phyloP scores from a whole-genome alignment of 2,329 filamentous ascomycete genomes.

The Monosporascus sp. region DNA sequence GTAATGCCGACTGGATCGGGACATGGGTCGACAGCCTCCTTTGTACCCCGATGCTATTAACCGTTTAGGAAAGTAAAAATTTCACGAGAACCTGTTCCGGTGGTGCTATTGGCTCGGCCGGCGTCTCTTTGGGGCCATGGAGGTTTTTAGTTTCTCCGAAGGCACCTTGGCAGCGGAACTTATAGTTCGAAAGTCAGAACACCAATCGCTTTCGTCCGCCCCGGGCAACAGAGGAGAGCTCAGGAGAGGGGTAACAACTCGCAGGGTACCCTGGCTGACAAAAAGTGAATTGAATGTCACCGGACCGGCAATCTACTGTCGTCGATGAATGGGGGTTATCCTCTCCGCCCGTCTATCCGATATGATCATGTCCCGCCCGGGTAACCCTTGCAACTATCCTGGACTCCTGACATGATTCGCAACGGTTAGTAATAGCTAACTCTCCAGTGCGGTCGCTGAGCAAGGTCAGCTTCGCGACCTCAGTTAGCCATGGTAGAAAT shows the following conservation, averaged over 20 bases:
- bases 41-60: background rate
- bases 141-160: background rate
- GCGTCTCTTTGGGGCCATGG: background rate
- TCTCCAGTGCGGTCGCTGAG: background rate
- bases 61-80: background rate
- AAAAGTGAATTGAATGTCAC: background rate
- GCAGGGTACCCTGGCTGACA: background rate
- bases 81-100: background rate
- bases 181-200: background rate
- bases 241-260: background rate
- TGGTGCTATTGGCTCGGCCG: background rate
- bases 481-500: background rate
- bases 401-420: slow-evolving; percentile 3
- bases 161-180: background rate
- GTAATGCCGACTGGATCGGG: background rate
- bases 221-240: background rate
- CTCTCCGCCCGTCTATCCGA: slow-evolving; percentile 14
- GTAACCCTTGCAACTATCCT: slow-evolving; percentile 5
- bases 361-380: slow-evolving; percentile 7
- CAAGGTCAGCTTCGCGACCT: background rate
- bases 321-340: background rate
- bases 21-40: background rate
- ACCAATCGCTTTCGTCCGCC: background rate
- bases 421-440: background rate
- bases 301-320: background rate